phyloP scores from a whole-genome alignment of 805 yeast species.

The Barnettozyma botsteinii region DNA sequence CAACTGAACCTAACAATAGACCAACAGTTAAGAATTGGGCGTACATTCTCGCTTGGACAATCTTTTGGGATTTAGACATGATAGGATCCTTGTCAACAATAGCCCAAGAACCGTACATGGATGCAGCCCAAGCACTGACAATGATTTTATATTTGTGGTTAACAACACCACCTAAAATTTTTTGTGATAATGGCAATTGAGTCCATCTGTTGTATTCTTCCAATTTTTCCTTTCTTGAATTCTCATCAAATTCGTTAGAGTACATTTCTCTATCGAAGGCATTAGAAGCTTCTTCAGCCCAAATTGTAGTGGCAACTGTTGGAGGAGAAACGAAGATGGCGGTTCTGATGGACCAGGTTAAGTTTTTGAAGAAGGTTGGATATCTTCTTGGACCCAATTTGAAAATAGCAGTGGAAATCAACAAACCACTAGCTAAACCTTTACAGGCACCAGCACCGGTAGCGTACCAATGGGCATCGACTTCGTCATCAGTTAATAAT shows the following conservation, averaged over 20 bases:
- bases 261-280: conserved; percentile 59
- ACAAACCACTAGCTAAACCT: conserved; percentile 53
- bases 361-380: conserved; percentile 36
- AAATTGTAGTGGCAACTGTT: conserved; percentile 51
- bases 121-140: conserved; percentile 72
- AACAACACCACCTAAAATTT: conserved; percentile 41
- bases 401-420: conserved; percentile 49
- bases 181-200: conserved; percentile 41
- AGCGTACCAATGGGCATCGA: conserved; percentile 55
- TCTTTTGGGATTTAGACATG: conserved; percentile 72
- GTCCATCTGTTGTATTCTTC: conserved; percentile 51
- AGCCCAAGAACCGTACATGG: conserved; percentile 76
- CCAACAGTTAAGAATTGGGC: conserved; percentile 80
- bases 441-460: conserved; percentile 55
- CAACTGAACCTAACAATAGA: conserved; percentile 62
- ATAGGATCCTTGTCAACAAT: conserved; percentile 65
- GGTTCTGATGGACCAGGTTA: conserved; percentile 56
- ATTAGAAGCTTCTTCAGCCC: conserved; percentile 67
- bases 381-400: conserved; percentile 42
- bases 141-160: conserved; percentile 62
- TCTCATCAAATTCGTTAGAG: conserved; percentile 36
- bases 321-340: conserved; percentile 68
- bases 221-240: conserved; percentile 25
- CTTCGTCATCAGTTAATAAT: conserved; percentile 59
- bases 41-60: conserved; percentile 86